phyloP scores from a whole-genome alignment of 2,329 filamentous ascomycete species.

The Sporothrix pseudoabietina region DNA sequence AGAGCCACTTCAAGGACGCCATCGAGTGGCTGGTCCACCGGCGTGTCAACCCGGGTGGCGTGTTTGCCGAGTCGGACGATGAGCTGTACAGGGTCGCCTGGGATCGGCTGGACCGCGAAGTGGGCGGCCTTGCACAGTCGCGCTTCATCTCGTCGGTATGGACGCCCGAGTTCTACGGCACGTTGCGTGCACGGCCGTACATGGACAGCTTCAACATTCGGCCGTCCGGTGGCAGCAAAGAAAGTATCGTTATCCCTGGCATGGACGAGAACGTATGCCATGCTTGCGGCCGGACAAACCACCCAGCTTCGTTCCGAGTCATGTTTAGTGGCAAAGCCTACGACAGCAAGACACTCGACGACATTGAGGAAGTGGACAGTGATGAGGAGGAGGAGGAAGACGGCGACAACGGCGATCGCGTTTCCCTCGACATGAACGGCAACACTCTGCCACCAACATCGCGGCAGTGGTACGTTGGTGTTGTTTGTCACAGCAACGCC shows the following conservation, averaged over 20 bases:
- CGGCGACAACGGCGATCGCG: conserved; percentile 42
- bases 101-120: conserved; percentile 70
- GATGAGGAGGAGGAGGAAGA: conserved; percentile 42
- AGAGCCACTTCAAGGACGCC: conserved; percentile 71
- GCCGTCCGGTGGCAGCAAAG: conserved; percentile 33
- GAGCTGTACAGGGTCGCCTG: conserved; percentile 70
- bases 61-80: conserved; percentile 60
- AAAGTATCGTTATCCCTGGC: conserved; percentile 8
- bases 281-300: conserved; percentile 69
- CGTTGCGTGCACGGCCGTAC: conserved; percentile 66
- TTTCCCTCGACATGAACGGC: conserved; percentile 45
- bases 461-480: conserved; percentile 48
- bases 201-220: conserved; percentile 54
- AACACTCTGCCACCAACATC: conserved; percentile 42
- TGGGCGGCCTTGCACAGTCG: conserved; percentile 66
- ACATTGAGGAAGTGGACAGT: conserved; percentile 52
- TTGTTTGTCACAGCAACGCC: conserved; percentile 54
- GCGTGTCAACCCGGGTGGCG: conserved; percentile 65
- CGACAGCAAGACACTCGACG: conserved; percentile 64
- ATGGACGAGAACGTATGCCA: conserved; percentile 56
- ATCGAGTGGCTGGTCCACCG: conserved; percentile 83
- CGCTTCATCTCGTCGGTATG: conserved; percentile 74
- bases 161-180: conserved; percentile 65
- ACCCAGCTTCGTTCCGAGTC: conserved; percentile 67
- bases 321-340: conserved; percentile 68